phyloP scores from a whole-genome alignment of 495 filamentous ascomycete species.

The Parmelia sp. region DNA sequence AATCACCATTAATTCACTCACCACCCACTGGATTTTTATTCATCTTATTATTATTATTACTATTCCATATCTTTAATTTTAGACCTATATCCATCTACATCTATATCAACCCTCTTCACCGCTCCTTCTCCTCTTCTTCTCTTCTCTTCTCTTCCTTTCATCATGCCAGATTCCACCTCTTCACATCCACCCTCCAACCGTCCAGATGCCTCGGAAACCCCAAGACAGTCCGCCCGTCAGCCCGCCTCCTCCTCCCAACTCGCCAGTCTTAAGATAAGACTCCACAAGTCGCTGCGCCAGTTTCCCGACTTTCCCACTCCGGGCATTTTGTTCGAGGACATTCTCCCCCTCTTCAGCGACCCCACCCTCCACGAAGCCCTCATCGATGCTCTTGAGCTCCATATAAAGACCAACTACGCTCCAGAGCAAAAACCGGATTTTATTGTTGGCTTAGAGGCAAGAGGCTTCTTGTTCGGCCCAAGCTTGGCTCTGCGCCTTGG shows the following conservation, averaged over 20 bases:
- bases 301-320: constrained; percentile 92
- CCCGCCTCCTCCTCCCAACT: constrained; percentile 66
- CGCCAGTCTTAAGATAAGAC: constrained; percentile 84
- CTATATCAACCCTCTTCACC: constrained; percentile 31
- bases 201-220: constrained; percentile 36
- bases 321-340: constrained; percentile 97
- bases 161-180: constrained; percentile 51
- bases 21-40: not conserved
- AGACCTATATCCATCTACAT: constrained; percentile 30
- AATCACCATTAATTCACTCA: not conserved
- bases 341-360: constrained; percentile 90
- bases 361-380: constrained; percentile 68
- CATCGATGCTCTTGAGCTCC: constrained; percentile 79
- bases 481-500: constrained; percentile 77
- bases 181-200: constrained; percentile 25
- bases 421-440: constrained; percentile 67
- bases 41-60: not conserved
- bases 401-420: constrained; percentile 52
- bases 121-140: constrained; percentile 27
- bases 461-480: constrained; percentile 94
- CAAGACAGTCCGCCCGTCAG: constrained; percentile 45
- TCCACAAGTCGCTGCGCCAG: constrained; percentile 57
- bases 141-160: constrained; percentile 41
- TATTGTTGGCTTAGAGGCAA: constrained; percentile 85
- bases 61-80: constrained; percentile 5